Evolutionary conservation across 2,329 filamentous ascomycete species (phyloP), one percentile per base, ranked within the genome.

Genomic region (Claviceps lovelessii): DNA sequence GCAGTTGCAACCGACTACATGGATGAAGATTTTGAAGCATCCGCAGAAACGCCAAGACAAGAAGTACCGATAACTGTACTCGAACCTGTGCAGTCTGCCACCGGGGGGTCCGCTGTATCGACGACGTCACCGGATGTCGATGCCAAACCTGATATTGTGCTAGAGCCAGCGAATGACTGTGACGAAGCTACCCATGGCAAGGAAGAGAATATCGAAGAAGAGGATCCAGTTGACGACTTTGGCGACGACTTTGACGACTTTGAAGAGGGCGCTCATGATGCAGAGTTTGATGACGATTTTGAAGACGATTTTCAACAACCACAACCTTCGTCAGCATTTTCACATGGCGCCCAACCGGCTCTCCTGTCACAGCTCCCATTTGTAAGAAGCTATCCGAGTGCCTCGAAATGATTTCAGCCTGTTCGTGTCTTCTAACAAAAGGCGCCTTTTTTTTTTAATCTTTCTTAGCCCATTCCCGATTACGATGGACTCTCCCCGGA

Each of bases 271-370:
- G 76, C 74, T 60, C 75, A 72, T 8, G 73, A 73, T 49, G 74
- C 73, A 31, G 78, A 78, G 62, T 84, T 84, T 70, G 80, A 81
- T 62, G 84, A 81, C 62, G 84, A 87, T 63, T 89, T 88, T 68
- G 83, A 86, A 64, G 85, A 84, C 60, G 83, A 76, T 42, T 88
- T 88, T 65, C 78, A 88, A 63, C 73, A 80, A 65, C 67, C 78
- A 55, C 57, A 65, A 41, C 58, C 62, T 23, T 59, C 61, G 31
- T 53, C 62, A 6, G 62, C 63, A 49, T 61, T 66, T 33, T 63
- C 64, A 48, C 58, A 65, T 46, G 59, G 64, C 33, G 59, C 68
- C 59, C 64, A 68, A 55, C 64, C 68, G 57, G 56, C 64, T 49
- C 68, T 70, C 57, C 65, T 69, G 59, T 62, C 68, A 28, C 65